phyloP scores from a whole-genome alignment of 495 filamentous ascomycete species.

The Aspergillus incahuasiensis region DNA sequence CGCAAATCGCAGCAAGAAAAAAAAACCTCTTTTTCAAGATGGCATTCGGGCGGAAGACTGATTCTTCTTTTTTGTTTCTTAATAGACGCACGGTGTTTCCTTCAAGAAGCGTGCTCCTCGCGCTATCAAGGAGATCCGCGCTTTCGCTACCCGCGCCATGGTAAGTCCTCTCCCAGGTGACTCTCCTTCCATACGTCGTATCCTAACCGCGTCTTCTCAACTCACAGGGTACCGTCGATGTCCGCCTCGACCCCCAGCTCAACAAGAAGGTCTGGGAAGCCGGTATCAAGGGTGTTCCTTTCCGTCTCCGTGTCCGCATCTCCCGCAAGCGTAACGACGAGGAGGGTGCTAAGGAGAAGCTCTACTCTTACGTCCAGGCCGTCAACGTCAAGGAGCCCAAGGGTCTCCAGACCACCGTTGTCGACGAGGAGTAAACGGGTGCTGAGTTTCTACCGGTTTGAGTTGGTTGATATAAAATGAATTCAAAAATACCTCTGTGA shows the following conservation, averaged over 20 bases:
- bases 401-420: conserved; percentile 85
- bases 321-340: conserved; percentile 99
- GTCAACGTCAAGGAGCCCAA: conserved; percentile 99
- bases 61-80: conserved; percentile 38
- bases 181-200: neutral
- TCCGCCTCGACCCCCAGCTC: conserved; percentile 93
- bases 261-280: conserved; percentile 99
- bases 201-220: neutral
- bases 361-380: conserved; percentile 98
- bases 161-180: conserved; percentile 51
- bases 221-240: conserved; percentile 85
- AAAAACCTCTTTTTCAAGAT: conserved; percentile 29
- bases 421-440: conserved; percentile 49
- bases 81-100: conserved; percentile 85
- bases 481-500: conserved; percentile 11
- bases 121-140: conserved; percentile 98
- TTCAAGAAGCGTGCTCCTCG: conserved; percentile 99
- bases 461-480: conserved; percentile 11
- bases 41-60: conserved; percentile 60
- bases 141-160: conserved; percentile 89
- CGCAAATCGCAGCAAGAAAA: conserved; percentile 31
- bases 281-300: conserved; percentile 97
- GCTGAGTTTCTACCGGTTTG: neutral
- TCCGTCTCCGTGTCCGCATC: conserved; percentile 94
- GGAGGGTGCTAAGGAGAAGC: conserved; percentile 96